Percentiles rank a stretch among this genome's conserved stretches.
phyloP scores from a whole-genome alignment of 352 stramenopile genomes.

The Phytophthora pistaciae region DNA sequence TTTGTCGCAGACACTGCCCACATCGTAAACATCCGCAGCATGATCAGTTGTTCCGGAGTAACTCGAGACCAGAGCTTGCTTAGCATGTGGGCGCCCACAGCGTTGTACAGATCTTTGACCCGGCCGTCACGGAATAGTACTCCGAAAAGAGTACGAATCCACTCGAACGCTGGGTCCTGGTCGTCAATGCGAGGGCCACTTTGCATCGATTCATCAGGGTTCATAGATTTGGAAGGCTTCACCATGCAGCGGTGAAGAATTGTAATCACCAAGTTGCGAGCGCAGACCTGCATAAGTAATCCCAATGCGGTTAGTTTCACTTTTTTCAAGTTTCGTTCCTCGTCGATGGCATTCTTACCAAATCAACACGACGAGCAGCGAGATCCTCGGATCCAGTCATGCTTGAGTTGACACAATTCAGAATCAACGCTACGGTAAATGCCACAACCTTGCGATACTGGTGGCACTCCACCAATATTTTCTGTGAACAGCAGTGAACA shows the following conservation, averaged over 20 bases:
- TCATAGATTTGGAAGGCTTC: slow-evolving; percentile 26
- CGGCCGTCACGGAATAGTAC: slow-evolving; percentile 61
- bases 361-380: slow-evolving; percentile 45
- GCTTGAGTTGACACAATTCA: slow-evolving; percentile 75
- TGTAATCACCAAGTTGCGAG: slow-evolving; percentile 77
- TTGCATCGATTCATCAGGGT: slow-evolving; percentile 7
- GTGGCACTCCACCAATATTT: slow-evolving; percentile 86
- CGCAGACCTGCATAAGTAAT: slow-evolving; percentile 49
- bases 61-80: slow-evolving; percentile 85
- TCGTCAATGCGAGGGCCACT: slow-evolving; percentile 37
- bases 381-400: slow-evolving; percentile 28
- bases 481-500: slow-evolving; percentile 44
- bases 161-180: slow-evolving; percentile 80
- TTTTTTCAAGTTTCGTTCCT: neutral
- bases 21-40: slow-evolving; percentile 80
- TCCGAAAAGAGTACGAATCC: slow-evolving; percentile 76
- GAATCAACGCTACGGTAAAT: slow-evolving; percentile 64
- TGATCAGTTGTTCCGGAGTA: slow-evolving; percentile 83
- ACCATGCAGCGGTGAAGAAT: slow-evolving; percentile 80
- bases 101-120: slow-evolving; percentile 72
- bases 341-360: slow-evolving; percentile 42
- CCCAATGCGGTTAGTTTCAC: neutral
- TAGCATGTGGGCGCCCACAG: slow-evolving; percentile 76
- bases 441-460: slow-evolving; percentile 80
- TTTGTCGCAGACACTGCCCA: slow-evolving; percentile 44